phyloP scores from a whole-genome alignment of 164 flowering plant species.

The Kingdonia uniflora region DNA sequence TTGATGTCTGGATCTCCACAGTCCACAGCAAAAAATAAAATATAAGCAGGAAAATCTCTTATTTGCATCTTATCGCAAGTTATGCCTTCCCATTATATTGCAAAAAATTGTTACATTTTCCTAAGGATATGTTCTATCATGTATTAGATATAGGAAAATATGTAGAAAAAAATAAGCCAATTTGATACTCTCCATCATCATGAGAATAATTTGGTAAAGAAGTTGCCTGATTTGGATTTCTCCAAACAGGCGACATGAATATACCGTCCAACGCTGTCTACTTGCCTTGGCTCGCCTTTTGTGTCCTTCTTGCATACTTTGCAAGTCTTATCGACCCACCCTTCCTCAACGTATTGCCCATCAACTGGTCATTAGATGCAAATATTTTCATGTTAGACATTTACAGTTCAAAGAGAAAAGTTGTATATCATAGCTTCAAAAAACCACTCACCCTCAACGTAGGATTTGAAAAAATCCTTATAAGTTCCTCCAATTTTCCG shows the following conservation, averaged over 20 bases:
- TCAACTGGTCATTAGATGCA: slow-evolving; percentile 38
- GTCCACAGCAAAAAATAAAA: no score
- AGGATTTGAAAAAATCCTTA: slow-evolving; percentile 97
- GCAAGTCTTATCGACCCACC: slow-evolving; percentile 97
- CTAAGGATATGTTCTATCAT: no score
- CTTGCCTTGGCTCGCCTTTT: slow-evolving; percentile 39
- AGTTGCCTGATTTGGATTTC: slow-evolving; percentile 64
- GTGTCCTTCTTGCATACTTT: slow-evolving; percentile 91
- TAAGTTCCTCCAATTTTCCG: slow-evolving; percentile 96
- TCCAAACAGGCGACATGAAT: slow-evolving; percentile 70
- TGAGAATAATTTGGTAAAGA: slow-evolving; percentile 72
- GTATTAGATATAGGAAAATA: no score
- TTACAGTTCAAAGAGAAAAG: neutral
- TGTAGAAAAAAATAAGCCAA: no score
- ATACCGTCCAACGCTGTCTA: slow-evolving; percentile 58
- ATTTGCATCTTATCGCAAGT: no score
- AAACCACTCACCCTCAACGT: slow-evolving; percentile 54
- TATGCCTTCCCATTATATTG: no score
- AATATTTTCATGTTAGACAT: neutral
- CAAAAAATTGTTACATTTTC: no score
- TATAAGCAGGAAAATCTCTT: no score
- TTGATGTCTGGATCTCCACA: no score
- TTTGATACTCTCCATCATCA: slow-evolving; percentile 12
- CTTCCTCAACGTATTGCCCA: slow-evolving; percentile 86
- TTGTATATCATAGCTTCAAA: neutral